phyloP scores from a whole-genome alignment of 1,139 yeast species.

The Tardiomyces digboiensis region DNA sequence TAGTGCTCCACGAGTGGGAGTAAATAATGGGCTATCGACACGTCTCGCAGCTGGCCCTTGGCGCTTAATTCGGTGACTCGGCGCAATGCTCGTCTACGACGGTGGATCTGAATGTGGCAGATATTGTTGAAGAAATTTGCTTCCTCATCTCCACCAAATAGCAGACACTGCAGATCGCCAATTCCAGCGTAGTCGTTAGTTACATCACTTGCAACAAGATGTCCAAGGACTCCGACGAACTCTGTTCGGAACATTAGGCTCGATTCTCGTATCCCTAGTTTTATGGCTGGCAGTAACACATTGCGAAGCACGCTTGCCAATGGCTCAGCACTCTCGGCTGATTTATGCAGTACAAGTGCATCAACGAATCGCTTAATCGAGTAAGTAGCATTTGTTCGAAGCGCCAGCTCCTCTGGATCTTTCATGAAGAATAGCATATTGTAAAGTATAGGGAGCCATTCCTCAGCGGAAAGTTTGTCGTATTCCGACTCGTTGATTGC shows the following conservation, averaged over 20 bases:
- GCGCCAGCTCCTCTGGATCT: conserved; percentile 71
- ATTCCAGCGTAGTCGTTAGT: conserved; percentile 32
- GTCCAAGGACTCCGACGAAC: conserved; percentile 55
- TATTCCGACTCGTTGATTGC: conserved; percentile 50
- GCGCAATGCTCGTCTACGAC: conserved; percentile 76
- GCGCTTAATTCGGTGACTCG: conserved; percentile 39
- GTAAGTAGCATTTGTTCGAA: conserved; percentile 71
- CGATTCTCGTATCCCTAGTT: conserved; percentile 55
- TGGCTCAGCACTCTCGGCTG: too few relatives aligned
- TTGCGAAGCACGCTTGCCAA: conserved; percentile 38
- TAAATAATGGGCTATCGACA: conserved; percentile 67
- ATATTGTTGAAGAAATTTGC: conserved; percentile 77
- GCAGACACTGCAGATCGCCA: conserved; percentile 56
- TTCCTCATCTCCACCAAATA: conserved; percentile 66
- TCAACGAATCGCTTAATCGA: conserved; percentile 61
- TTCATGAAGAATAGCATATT: conserved; percentile 61
- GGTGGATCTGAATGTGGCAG: conserved; percentile 73
- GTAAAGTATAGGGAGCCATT: conserved; percentile 77
- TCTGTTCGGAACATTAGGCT: conserved; percentile 63
- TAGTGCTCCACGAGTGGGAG: conserved; percentile 81
- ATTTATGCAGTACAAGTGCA: conserved; percentile 24
- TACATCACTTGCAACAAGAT: conserved; percentile 38
- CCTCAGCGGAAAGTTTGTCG: conserved; percentile 35
- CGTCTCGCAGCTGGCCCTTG: conserved; percentile 34
- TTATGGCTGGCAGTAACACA: conserved; percentile 54